Evolutionary conservation across 495 filamentous ascomycete genomes (phyloP), one percentile per base, ranked within the genome.

Genomic region (Penicillium alfredii): DNA sequence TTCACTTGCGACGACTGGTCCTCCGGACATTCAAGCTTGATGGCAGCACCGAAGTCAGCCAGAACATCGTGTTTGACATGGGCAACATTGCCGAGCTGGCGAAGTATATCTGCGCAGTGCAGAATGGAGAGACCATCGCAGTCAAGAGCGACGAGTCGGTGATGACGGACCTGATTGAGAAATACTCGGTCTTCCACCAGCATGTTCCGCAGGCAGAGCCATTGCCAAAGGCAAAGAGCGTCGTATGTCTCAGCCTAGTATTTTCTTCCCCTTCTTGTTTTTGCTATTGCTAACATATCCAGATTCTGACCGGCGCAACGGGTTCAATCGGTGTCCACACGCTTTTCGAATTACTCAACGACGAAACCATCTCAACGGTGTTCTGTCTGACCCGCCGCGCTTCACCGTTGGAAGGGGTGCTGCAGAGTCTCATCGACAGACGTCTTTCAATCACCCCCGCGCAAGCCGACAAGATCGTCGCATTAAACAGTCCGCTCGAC

Each of bases 281-380:
- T n/a, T n/a, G n/a, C n/a, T n/a, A 3, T 6, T 1, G 16, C 47
- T 53, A 41, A 53, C 33, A 24, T 0, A 6, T 13, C 7, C 23
- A 76, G 73, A 52, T 80, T 21, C 57, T 81, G n/a, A 80, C 77
- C 1, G 77, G 77, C 10, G 67, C 74, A 0, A 80, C 75, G 3
- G 77, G 77, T 10, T 70, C 67, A 19, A 66, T 81, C 11, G 77
- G 77, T 12, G 69, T 72, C 1, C 72, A 79, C 30, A 55, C 71
- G 4, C 57, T 80, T 4, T 48, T 58, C 30, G 61, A 66, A 31
- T 62, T 81, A 8, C 45, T 74, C 2, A 49, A 59, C 15, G 59
- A 68, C 15, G 51, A 65, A 5, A 52, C 56, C 0, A 59, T 79
- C 19, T 55, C 55, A 0, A 50, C 45, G 3, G 59, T 80, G 2